Base-by-base conservation (phyloP, 2,329 filamentous ascomycete genomes). In the Trichophyton schoenleinii region DNA sequence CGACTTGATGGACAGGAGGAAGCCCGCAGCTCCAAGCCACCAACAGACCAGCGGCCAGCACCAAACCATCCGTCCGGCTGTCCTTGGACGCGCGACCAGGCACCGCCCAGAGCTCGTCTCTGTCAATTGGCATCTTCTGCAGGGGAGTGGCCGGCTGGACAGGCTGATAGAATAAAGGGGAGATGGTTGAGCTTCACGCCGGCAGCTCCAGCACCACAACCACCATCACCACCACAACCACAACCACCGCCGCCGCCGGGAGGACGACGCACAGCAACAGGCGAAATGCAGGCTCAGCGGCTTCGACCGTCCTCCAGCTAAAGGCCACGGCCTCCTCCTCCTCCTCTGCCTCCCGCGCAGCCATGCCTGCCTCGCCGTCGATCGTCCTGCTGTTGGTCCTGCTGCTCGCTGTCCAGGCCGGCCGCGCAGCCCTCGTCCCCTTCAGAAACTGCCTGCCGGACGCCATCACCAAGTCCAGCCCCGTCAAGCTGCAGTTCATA, bases 381-480 rank as follows among this genome's bases (percentile, higher is more conserved):
- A 9, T 25, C 9, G 11, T 15, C 7, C 52, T 31, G n/a, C 18
- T 60, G 1, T 31, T 63, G 9, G 38, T 64, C 38, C 20, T 64
- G 5, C 31, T 59, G 8, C 46, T 60, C 18, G 13, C 34, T 18
- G 25, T 60, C 3, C 31, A 31, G 7, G 42, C 48, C 15, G 78
- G 75, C 28, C 72, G 77, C 46, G 89, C 87, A 57, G 89, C 85
- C 52, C 83, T 85, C 67, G 77, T 96, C 63, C 79, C 83, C 62
- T 94, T 95, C 74, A 80, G 87, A n/a, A 95, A 96, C 75, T 99
- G 92, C 75, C 80, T 96, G 34, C 71, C 73, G 57, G 73, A 79
- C 57, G 78, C 81, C 62, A 80, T 81, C 59, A 81, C 87, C 70
- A 78, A 84, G 63, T 80, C 81, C 53, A 75, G 77, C 7, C 82